Evolutionary conservation across 2,329 filamentous ascomycete genomes (phyloP).

Genomic region (Rosellinia necatrix): DNA sequence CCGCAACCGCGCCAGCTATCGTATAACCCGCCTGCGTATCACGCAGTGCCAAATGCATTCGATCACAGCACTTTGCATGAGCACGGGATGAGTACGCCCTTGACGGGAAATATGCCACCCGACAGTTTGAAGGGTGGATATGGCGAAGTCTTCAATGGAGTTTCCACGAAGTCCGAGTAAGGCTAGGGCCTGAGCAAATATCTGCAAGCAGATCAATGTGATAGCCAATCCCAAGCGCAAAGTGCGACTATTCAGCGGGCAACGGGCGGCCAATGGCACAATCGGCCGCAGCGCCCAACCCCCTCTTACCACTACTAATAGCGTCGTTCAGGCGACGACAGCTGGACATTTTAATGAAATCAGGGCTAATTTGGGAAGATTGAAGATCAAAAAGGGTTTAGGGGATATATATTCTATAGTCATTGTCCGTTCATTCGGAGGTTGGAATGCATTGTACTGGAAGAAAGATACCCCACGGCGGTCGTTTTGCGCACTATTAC

Average conservation of each 20-base stretch:
- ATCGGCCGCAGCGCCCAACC: not conserved
- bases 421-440: constrained; percentile 20
- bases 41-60: constrained; percentile 35
- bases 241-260: constrained; percentile 7
- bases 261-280: constrained; percentile 11
- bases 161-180: constrained; percentile 35
- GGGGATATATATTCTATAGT: constrained; percentile 10
- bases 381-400: constrained; percentile 14
- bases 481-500: constrained; percentile 19
- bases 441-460: constrained; percentile 28
- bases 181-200: constrained; percentile 16
- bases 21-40: constrained; percentile 36
- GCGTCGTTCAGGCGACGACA: constrained; percentile 1
- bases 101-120: constrained; percentile 38
- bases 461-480: constrained; percentile 32
- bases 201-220: constrained; percentile 13
- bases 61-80: constrained; percentile 38
- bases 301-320: not conserved
- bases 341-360: constrained; percentile 13
- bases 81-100: constrained; percentile 35
- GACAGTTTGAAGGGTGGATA: constrained; percentile 37
- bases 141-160: constrained; percentile 30
- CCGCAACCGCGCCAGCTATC: constrained; percentile 36
- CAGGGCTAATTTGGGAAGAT: constrained; percentile 15
- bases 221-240: constrained; percentile 17